Percentiles rank a stretch among this genome's conserved stretches.
Conservation (phyloP, 2,329 filamentous ascomycete genomes). For the Aspergillus fructus region DNA sequence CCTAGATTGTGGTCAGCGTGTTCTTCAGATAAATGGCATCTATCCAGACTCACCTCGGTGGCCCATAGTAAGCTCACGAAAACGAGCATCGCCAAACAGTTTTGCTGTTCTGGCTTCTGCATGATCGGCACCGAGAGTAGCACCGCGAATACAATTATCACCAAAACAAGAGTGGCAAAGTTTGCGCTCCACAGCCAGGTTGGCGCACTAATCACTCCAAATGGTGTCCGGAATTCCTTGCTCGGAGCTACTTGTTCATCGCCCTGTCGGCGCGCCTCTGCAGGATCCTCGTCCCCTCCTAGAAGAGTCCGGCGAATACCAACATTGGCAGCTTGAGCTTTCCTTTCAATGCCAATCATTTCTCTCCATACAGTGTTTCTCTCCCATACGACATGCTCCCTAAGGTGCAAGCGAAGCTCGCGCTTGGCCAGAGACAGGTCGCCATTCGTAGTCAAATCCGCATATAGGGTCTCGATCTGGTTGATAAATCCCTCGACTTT, state of each 20-base stretch:
- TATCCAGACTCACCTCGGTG: constrained; percentile 69
- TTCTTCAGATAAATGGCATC: neutral
- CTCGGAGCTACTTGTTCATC: constrained; percentile 68
- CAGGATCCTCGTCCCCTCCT: constrained; percentile 68
- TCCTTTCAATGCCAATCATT: constrained; percentile 96
- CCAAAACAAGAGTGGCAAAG: constrained; percentile 71
- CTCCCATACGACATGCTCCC: constrained; percentile 98
- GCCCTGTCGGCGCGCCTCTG: constrained; percentile 73
- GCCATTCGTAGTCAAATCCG: constrained; percentile 77
- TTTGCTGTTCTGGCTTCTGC: constrained; percentile 86
- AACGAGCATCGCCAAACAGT: constrained; percentile 88
- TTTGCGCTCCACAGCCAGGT: constrained; percentile 80
- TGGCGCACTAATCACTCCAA: constrained; percentile 74
- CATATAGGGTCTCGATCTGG: constrained; percentile 76
- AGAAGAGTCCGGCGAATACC: constrained; percentile 76
- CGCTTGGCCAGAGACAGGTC: constrained; percentile 74
- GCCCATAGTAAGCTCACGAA: constrained; percentile 96
- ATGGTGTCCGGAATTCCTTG: constrained; percentile 73
- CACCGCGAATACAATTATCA: constrained; percentile 70
- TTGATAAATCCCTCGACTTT: constrained; percentile 69
- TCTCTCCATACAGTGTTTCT: constrained; percentile 98
- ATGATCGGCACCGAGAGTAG: constrained; percentile 79
- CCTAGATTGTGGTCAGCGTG: constrained; percentile 49
- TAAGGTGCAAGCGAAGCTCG: constrained; percentile 83
- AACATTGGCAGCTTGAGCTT: constrained; percentile 89